phyloP scores from a whole-genome alignment of 345 rosid genomes.

The Limnanthes douglasii region DNA sequence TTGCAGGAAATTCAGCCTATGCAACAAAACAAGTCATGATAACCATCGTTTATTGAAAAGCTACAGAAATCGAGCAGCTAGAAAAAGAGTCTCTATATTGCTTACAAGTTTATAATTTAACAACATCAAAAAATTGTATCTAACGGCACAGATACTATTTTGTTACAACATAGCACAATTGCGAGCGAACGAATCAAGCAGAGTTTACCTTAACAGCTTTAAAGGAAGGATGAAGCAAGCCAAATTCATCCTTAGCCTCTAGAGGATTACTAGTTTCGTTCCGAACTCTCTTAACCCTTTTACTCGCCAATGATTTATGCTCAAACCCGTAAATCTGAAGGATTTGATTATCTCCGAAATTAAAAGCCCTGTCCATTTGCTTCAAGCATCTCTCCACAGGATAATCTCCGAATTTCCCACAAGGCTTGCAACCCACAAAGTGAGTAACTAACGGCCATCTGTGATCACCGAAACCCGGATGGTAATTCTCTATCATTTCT shows the following conservation, averaged over 20 bases:
- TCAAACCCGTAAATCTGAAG: slow-evolving; percentile 55
- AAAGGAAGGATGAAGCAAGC: slow-evolving; percentile 25
- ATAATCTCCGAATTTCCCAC: slow-evolving; percentile 55
- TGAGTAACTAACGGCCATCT: slow-evolving; percentile 76
- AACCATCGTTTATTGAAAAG: too few species aligned
- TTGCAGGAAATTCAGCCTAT: too few species aligned
- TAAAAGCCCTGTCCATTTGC: slow-evolving; percentile 72
- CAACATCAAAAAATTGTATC: too few species aligned
- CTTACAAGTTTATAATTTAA: too few species aligned
- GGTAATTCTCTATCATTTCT: slow-evolving; percentile 56
- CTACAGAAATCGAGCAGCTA: too few species aligned
- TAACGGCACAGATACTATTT: too few species aligned
- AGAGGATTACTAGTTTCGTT: slow-evolving; percentile 32
- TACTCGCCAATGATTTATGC: slow-evolving; percentile 37
- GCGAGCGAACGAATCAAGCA: too few species aligned
- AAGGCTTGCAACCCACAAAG: slow-evolving; percentile 76
- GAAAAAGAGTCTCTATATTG: too few species aligned
- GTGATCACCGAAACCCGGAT: slow-evolving; percentile 52
- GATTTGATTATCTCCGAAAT: slow-evolving; percentile 60
- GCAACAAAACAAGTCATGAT: too few species aligned
- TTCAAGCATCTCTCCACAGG: slow-evolving; percentile 50
- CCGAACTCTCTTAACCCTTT: slow-evolving; percentile 32
- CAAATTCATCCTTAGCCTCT: slow-evolving; percentile 27
- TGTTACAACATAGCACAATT: too few species aligned
- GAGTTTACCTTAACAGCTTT: slow-evolving; percentile 21